A percentile compares a stretch with the other conserved stretches of the same genome.
phyloP scores from a whole-genome alignment of 192 early-diverging fungal species.

The Hyaloraphidium curvatum region DNA sequence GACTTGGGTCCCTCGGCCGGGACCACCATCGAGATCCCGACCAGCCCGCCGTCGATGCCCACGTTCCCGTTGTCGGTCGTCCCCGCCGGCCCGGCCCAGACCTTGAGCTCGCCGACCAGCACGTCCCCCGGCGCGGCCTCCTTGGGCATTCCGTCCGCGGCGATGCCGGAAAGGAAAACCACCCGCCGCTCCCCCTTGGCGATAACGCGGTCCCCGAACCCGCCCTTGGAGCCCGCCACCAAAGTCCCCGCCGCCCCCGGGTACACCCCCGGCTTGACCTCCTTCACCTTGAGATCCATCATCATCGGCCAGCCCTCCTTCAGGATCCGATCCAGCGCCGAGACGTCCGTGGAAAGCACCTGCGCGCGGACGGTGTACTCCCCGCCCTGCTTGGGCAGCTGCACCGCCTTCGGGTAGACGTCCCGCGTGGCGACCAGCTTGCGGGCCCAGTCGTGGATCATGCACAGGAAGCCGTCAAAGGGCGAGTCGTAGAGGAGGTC shows the following conservation, averaged over 20 bases:
- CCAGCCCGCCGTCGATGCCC: slow-evolving; percentile 8
- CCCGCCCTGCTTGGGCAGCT: slow-evolving; percentile 53
- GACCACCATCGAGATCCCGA: not conserved
- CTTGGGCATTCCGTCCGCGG: slow-evolving; percentile 25
- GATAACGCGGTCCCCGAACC: slow-evolving; percentile 8
- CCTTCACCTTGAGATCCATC: no score
- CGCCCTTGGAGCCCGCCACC: not conserved
- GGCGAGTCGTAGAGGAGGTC: slow-evolving; percentile 59
- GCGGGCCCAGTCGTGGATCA: slow-evolving; percentile 17
- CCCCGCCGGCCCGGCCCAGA: slow-evolving; percentile 21
- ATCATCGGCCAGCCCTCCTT: no score
- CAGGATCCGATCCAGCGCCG: slow-evolving; percentile 58
- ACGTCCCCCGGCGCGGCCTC: slow-evolving; percentile 61
- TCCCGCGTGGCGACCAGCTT: slow-evolving; percentile 18
- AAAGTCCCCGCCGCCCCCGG: not conserved
- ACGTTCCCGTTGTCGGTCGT: slow-evolving; percentile 26
- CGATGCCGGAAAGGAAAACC: slow-evolving; percentile 34
- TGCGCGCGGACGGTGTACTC: slow-evolving; percentile 71
- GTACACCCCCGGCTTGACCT: not conserved
- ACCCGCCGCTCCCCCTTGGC: slow-evolving; percentile 24
- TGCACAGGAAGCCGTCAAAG: slow-evolving; percentile 36
- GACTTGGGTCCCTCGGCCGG: no score
- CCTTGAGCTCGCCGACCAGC: slow-evolving; percentile 44
- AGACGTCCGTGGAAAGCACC: slow-evolving; percentile 42
- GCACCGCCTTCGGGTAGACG: slow-evolving; percentile 47